These are phyloP conservation scores for Uncinocarpus reesii DNA, from an alignment of 2,329 filamentous ascomycete species.

Conservation along the genomic window DNA sequence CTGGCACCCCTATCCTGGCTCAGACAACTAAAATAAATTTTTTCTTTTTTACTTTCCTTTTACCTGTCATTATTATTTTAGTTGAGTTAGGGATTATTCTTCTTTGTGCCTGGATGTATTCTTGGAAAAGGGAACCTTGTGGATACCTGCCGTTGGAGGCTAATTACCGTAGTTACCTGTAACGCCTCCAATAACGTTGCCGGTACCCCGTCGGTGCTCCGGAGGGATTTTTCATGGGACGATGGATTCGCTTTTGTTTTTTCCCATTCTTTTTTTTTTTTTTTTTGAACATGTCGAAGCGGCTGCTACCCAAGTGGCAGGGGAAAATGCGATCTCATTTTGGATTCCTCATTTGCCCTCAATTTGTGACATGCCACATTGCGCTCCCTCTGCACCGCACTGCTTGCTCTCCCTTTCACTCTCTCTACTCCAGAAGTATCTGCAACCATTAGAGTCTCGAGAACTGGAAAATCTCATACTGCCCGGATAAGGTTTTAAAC, in stretches of 20 bases:
- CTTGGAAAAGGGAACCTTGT: constrained; percentile 8
- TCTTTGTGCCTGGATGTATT: constrained; percentile 9
- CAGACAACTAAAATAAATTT: constrained; percentile 7
- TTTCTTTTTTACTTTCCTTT: background rate
- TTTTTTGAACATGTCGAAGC: background rate
- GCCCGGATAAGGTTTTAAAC: constrained; percentile 11
- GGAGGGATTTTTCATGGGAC: background rate
- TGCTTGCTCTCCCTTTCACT: too few relatives aligned
- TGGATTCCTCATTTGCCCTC: too few relatives aligned
- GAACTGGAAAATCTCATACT: background rate
- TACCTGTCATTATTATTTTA: constrained; percentile 12
- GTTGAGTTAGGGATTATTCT: constrained; percentile 8
- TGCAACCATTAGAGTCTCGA: constrained; percentile 1
- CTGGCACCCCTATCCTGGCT: constrained; percentile 10
- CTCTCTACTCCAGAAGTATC: background rate
- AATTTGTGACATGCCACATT: too few relatives aligned
- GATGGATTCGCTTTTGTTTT: background rate
- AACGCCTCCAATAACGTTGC: constrained; percentile 2
- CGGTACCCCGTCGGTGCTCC: background rate
- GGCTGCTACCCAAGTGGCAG: too few relatives aligned
- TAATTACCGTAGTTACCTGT: constrained; percentile 2
- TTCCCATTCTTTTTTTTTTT: background rate
- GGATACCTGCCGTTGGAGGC: constrained; percentile 11
- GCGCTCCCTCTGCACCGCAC: too few relatives aligned
- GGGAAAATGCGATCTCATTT: too few relatives aligned